Conservation (phyloP, 2,329 filamentous ascomycete species). For the Gnomoniopsis smithogilvyi region DNA sequence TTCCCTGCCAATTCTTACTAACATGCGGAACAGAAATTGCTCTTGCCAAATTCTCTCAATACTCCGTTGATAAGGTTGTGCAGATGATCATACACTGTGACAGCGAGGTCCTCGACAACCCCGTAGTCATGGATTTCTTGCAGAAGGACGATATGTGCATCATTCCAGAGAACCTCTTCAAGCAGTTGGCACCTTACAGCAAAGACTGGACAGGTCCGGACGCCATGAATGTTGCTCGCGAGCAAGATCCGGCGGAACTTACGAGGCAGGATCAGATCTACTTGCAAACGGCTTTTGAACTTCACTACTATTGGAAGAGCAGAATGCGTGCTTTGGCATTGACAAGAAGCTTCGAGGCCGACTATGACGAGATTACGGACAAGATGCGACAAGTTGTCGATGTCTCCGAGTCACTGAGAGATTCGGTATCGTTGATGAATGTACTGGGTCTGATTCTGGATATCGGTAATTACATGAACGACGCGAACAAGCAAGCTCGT, state of each 20-base stretch:
- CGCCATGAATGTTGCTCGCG: constrained; percentile 71
- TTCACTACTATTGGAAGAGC: constrained; percentile 98
- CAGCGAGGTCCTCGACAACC: constrained; percentile 79
- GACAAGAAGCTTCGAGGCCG: constrained; percentile 77
- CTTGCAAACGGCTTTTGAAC: constrained; percentile 85
- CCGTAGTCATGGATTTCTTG: constrained; percentile 93
- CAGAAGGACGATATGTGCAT: constrained; percentile 91
- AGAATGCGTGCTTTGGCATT: constrained; percentile 88
- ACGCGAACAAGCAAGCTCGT: constrained; percentile 94
- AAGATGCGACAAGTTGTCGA: constrained; percentile 83
- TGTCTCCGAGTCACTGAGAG: constrained; percentile 84
- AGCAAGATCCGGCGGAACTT: constrained; percentile 82
- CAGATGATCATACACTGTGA: constrained; percentile 97
- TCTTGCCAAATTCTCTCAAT: constrained; percentile 86
- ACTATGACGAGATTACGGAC: constrained; percentile 87
- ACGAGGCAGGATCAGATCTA: constrained; percentile 96
- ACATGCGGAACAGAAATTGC: constrained; percentile 65
- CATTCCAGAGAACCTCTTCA: constrained; percentile 84
- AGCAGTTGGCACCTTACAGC: constrained; percentile 91
- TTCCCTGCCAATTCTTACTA: constrained; percentile 23
- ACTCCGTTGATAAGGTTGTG: constrained; percentile 78
- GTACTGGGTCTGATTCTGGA: constrained; percentile 93
- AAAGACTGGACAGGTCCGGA: constrained; percentile 94
- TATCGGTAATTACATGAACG: constrained; percentile 99
- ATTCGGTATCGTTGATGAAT: constrained; percentile 92